Percentiles rank a stretch among this genome's conserved stretches.
Evolutionary conservation across 2,329 filamentous ascomycete genomes (phyloP).

Genomic region (Neofusicoccum cordaticola): DNA sequence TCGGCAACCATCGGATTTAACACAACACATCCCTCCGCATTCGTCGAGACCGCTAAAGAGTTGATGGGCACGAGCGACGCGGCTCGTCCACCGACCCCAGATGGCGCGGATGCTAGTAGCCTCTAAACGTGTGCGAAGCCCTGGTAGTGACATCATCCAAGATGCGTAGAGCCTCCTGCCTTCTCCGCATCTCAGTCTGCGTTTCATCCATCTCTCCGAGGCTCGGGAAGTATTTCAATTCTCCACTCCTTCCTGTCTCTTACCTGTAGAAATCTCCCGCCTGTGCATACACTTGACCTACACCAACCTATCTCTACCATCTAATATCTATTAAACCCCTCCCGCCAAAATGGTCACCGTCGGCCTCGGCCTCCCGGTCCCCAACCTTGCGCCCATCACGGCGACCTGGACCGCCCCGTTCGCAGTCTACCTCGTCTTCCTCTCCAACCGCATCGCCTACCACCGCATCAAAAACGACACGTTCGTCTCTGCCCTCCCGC

Average conservation of each 20-base stretch:
- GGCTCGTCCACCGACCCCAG: background rate
- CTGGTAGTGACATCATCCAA: background rate
- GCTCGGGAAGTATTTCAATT: background rate
- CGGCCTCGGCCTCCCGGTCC: constrained; percentile 33
- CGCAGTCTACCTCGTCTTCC: constrained; percentile 41
- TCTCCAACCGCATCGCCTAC: constrained; percentile 39
- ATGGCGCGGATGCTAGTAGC: background rate
- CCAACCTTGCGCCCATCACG: constrained; percentile 34
- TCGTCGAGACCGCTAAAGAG: background rate
- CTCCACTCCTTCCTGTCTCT: background rate
- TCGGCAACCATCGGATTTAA: background rate
- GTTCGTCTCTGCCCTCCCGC: constrained; percentile 18
- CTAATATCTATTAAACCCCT: background rate
- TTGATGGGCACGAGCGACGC: background rate
- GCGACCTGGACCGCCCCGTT: constrained; percentile 43
- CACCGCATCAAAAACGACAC: constrained; percentile 33
- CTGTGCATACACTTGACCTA: background rate
- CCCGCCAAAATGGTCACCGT: constrained; percentile 22
- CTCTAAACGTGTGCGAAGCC: background rate
- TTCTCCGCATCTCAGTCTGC: background rate
- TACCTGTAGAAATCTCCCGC: background rate
- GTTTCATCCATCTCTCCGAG: background rate
- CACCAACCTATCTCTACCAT: background rate
- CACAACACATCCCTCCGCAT: too few species aligned
- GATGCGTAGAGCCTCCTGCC: background rate